Conservation (phyloP, 306 rosid species). For the Ceratonia siliqua region DNA sequence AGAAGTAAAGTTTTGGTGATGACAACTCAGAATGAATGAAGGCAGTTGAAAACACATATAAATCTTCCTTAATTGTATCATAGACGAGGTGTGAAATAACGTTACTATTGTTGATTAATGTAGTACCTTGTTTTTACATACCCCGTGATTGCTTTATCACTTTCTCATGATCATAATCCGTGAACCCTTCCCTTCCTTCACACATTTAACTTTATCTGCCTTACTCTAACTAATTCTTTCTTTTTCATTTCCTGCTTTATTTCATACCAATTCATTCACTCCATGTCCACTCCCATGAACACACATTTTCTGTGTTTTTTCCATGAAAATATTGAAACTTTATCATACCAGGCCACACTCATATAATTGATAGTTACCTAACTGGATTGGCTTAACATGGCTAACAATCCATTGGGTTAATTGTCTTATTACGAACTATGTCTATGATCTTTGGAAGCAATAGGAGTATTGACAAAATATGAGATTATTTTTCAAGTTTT, state of each 20-base stretch:
- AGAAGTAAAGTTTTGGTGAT: background rate
- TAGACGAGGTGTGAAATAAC: background rate
- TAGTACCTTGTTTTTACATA: constrained; percentile 26
- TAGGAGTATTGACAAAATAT: constrained; percentile 27
- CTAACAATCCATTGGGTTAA: background rate
- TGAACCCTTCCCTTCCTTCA: constrained; percentile 33
- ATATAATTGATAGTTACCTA: background rate
- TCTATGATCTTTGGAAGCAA: background rate
- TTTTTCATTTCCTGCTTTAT: background rate
- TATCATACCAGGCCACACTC: no score
- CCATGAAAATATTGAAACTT: no score
- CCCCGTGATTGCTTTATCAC: constrained; percentile 34
- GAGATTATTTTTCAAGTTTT: background rate
- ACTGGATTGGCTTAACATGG: constrained; percentile 30
- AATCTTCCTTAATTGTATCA: background rate
- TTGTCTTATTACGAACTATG: constrained; percentile 16
- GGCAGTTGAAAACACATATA: no score
- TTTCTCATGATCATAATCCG: constrained; percentile 33
- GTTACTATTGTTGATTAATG: background rate
- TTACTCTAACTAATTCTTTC: background rate
- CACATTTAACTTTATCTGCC: constrained; percentile 20
- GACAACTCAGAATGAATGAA: no score
- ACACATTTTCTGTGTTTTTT: background rate
- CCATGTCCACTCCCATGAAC: background rate
- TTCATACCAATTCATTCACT: background rate